Percentiles rank a stretch among this genome's conserved stretches.
Conservation (phyloP, 495 filamentous ascomycete genomes). For the Hapsidospora chrysogenum region DNA sequence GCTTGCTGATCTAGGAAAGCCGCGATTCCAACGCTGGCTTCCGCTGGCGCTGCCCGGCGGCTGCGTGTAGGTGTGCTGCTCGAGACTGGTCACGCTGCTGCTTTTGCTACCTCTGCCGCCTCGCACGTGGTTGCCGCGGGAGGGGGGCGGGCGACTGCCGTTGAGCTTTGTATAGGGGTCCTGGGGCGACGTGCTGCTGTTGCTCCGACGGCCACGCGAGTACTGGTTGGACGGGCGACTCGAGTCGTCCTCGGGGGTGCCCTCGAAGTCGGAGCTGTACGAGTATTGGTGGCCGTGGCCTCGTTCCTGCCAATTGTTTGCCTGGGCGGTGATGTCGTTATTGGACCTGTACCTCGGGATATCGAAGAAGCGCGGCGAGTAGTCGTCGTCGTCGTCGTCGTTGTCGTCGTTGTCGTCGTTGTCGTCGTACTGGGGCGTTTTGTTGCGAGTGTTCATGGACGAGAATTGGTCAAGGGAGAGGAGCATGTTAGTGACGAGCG, state of each 20-base stretch:
- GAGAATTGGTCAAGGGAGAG: constrained; percentile 72
- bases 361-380: background rate
- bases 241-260: constrained; percentile 42
- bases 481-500: constrained; percentile 84
- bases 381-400: constrained; percentile 6
- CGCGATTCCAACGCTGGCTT: constrained; percentile 31
- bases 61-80: constrained; percentile 45
- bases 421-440: constrained; percentile 3
- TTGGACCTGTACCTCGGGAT: background rate
- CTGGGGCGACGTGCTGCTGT: constrained; percentile 63
- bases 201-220: constrained; percentile 55
- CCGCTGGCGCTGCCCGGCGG: constrained; percentile 31
- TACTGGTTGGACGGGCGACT: constrained; percentile 39
- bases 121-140: constrained; percentile 23
- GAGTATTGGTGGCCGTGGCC: constrained; percentile 51
- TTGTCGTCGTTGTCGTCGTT: constrained; percentile 16
- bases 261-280: constrained; percentile 53
- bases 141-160: constrained; percentile 34
- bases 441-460: constrained; percentile 14
- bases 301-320: constrained; percentile 13
- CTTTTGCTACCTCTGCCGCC: constrained; percentile 54
- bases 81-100: constrained; percentile 45
- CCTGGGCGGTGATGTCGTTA: background rate
- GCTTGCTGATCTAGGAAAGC: constrained; percentile 18
- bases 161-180: constrained; percentile 44